Base-by-base conservation (phyloP, 148 eudicot species). In the Cornus florida region DNA sequence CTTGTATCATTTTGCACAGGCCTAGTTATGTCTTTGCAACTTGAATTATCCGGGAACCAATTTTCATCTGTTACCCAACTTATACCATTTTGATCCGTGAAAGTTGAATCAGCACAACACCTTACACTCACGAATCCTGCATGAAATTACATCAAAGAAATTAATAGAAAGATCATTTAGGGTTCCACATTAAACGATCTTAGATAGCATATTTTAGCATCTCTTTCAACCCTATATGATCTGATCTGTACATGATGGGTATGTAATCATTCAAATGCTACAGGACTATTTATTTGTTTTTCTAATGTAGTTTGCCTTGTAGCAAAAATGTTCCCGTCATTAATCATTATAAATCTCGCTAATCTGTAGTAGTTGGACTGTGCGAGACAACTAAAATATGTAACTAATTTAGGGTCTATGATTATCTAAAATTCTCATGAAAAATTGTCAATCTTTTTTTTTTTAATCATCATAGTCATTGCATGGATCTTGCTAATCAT, bases 111-210 rank as follows among this genome's bases (percentile, higher is more conserved):
- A 2, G 82, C 82, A 73, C 86, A 83, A 73, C 86, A 77, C 59
- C 69, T 71, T 70, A 86, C 69, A 72, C 82, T 86, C 41, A 78
- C 56, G 62, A 86, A 86, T 7, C 82, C 88, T 86, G 88, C 78
- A 71, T 2, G 11, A 41, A 70, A 56, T 66, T 65, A 39, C 41
- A 14, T 75, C 17, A 17, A n/a, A 41, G 4, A 28, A 1, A 16
- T 57, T 57, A 74, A 53, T 8, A 22, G 19, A 68, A 38, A 19
- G 8, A 50, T 32, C 19, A 48, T 16, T 19, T 4, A 19, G 64
- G 13, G 73, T 50, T 53, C 3, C 8, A 16, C 4, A 48, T 16
- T 23, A 13, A 13, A 56, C 60, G 0, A 10, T 1, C 60, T 10
- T 10, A 57, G 4, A 13, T 8, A 57, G 19, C 0, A 57, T 57